Evolutionary conservation across 768 basidiomycete genomes (phyloP).

Genomic region (Ramaria sp.): DNA sequence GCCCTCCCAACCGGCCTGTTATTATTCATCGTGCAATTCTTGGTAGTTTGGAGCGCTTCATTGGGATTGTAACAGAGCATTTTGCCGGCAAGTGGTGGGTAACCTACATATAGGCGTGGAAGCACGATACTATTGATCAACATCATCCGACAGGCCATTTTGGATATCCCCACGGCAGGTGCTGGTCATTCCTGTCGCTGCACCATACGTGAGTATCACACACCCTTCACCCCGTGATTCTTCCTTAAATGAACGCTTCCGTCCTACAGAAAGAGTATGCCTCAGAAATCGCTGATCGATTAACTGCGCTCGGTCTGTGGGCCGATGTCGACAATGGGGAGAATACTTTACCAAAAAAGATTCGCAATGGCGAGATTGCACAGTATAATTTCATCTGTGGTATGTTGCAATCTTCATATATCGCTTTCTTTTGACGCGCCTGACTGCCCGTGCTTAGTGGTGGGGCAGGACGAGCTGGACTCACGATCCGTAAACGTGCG

Average conservation of each 20-base stretch:
- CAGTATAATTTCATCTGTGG: constrained; percentile 98
- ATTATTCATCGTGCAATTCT: constrained; percentile 98
- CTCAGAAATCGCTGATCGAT: constrained; percentile 57
- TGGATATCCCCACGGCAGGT: constrained; percentile 98
- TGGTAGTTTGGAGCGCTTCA: constrained; percentile 90
- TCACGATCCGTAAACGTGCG: constrained; percentile 85
- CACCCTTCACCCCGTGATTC: not conserved
- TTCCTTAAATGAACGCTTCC: not conserved
- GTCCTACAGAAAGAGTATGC: constrained; percentile 79
- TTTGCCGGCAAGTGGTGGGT: constrained; percentile 93
- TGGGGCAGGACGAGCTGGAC: constrained; percentile 88
- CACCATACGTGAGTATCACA: constrained; percentile 59
- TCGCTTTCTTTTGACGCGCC: not conserved
- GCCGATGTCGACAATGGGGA: constrained; percentile 89
- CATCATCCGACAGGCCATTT: constrained; percentile 62
- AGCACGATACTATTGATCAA: too few species aligned
- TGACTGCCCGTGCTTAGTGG: constrained; percentile 41
- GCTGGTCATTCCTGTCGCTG: constrained; percentile 87
- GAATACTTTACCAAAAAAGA: constrained; percentile 93
- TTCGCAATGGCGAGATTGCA: constrained; percentile 91
- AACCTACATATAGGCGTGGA: too few species aligned
- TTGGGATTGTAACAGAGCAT: constrained; percentile 94
- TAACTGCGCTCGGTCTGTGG: constrained; percentile 64
- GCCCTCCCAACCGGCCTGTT: constrained; percentile 67
- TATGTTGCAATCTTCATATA: constrained; percentile 26